These are phyloP conservation scores for Tricholomella constricta DNA, from an alignment of 768 basidiomycete genomes.

Conservation along the genomic window DNA sequence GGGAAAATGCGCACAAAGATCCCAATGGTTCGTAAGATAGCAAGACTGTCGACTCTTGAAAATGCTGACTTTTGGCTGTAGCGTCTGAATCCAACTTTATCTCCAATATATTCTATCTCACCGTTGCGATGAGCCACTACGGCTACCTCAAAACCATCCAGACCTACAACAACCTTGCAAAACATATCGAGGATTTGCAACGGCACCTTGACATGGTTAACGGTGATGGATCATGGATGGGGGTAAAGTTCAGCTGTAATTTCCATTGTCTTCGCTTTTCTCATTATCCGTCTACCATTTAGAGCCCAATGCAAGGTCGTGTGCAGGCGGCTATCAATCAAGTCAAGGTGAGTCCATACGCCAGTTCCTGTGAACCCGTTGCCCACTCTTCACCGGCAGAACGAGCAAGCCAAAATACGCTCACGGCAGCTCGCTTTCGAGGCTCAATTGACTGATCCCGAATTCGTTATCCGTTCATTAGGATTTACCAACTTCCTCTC, in stretches of 20 bases:
- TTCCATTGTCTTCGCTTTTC: not conserved
- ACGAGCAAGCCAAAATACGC: constrained; percentile 68
- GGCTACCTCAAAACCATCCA: constrained; percentile 84
- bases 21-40: constrained; percentile 39
- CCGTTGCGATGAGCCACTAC: constrained; percentile 85
- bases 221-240: constrained; percentile 81
- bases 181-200: constrained; percentile 76
- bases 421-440: constrained; percentile 80
- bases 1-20: constrained; percentile 55
- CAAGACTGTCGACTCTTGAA: not conserved
- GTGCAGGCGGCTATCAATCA: constrained; percentile 77
- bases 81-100: constrained; percentile 87
- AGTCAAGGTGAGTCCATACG: constrained; percentile 57
- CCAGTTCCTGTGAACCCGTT: not conserved
- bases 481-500: constrained; percentile 90
- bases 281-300: not conserved
- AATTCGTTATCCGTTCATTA: constrained; percentile 74
- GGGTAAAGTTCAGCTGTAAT: constrained; percentile 47
- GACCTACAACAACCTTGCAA: constrained; percentile 69
- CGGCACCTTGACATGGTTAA: constrained; percentile 75
- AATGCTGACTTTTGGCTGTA: constrained; percentile 22
- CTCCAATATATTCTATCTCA: constrained; percentile 91
- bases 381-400: constrained; percentile 35
- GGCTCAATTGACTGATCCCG: constrained; percentile 85
- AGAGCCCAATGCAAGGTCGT: constrained; percentile 76